Evolutionary conservation across 768 basidiomycete species (phyloP).

Genomic region (Hypholoma sublateritium): DNA sequence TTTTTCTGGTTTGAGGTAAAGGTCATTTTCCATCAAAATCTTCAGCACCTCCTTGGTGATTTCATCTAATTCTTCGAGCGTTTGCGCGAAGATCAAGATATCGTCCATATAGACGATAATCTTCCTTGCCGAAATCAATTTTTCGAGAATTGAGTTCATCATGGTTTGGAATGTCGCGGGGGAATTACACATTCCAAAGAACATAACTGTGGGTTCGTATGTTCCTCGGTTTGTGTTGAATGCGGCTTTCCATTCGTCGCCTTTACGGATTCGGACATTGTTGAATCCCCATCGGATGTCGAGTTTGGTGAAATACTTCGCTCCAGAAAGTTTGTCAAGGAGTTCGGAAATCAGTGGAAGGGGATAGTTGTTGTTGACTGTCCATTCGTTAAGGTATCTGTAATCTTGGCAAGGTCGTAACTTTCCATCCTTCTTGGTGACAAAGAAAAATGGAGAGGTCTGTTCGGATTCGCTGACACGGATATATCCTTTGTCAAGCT

Average conservation of each 20-base stretch:
- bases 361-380: slow-evolving; percentile 34
- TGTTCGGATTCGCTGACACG: slow-evolving; percentile 18
- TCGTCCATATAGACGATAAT: slow-evolving; percentile 16
- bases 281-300: no score
- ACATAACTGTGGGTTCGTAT: slow-evolving; percentile 20
- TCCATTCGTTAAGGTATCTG: slow-evolving; percentile 31
- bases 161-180: slow-evolving; percentile 13
- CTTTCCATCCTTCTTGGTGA: slow-evolving; percentile 21
- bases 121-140: not conserved
- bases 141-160: slow-evolving; percentile 13
- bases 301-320: slow-evolving; percentile 33
- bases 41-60: no score
- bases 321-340: slow-evolving; percentile 21
- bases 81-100: no score
- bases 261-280: slow-evolving; percentile 31
- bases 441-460: slow-evolving; percentile 24
- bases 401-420: no score
- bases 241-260: slow-evolving; percentile 40
- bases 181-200: slow-evolving; percentile 18
- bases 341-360: slow-evolving; percentile 31
- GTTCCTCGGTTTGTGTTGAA: slow-evolving; percentile 32
- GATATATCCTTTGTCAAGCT: slow-evolving; percentile 21
- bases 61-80: no score
- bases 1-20: no score
- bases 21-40: no score